Evolutionary conservation across 106 monocot species (phyloP), one percentile per base, ranked within the genome.

Genomic region (Dendrobium officinale): DNA sequence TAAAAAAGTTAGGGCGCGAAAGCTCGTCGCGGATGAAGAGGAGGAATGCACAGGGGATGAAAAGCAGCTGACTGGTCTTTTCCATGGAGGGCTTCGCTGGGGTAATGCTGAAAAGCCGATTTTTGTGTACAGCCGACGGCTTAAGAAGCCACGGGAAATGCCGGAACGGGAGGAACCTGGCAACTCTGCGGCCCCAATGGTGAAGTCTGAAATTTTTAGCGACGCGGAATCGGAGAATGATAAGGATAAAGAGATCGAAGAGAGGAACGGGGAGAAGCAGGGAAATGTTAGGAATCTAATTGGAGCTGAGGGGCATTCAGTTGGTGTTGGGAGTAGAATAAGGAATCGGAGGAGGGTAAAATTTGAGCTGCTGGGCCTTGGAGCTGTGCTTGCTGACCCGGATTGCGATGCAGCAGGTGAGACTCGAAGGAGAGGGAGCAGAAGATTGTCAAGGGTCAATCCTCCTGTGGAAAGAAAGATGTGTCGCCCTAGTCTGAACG

Each of bases 1-100:
- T 55, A 94, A 90, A 84, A 94, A 94, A 82, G 88, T 90, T 43
- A 91, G 88, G 77, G 89, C 93, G 3, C 79, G 87, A 22, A 84
- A 79, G 77, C 37, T 84, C 42, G 18, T 77, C 44, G 86, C 78
- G n/a, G 40, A 67, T 4, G 81, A 78, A 16, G 85, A 61, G 4
- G 85, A 56, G 20, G 70, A 22, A 16, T 80, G 40, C 33, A 80
- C 55, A 9, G 85, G 27, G 5, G 61, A 40, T 9, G 67, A 70
- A 49, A 72, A 75, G 56, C 29, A 29, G 20, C 15, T 15, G 11
- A 42, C 75, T 31, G 41, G 48, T 49, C 78, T 66, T n/a, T 66
- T 9, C 55, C 41, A 27, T 42, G 47, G 24, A 41, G 75, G 33
- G 4, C 1, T 16, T 44, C 16, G 54, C 44, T 20, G 22, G 51